Evolutionary conservation across 2,329 filamentous ascomycete species (phyloP).

Genomic region (Neonectria ditissima): DNA sequence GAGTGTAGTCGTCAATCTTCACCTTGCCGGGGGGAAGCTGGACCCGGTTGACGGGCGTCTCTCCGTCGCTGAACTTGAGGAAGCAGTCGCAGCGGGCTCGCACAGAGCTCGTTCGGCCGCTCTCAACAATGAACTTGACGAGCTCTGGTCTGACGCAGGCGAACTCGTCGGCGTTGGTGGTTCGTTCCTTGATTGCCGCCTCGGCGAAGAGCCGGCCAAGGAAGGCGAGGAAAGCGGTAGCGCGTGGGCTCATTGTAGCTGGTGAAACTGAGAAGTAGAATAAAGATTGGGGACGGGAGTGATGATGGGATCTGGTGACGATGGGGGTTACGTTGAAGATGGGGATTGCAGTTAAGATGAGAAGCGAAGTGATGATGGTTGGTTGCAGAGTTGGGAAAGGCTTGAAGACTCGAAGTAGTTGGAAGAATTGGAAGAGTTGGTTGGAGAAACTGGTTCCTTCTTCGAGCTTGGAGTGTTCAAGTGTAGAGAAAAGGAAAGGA

Average conservation of each 20-base stretch:
- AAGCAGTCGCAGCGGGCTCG: conserved; percentile 29
- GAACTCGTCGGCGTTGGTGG: conserved; percentile 29
- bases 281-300: neutral
- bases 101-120: conserved; percentile 29
- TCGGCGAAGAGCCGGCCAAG: conserved; percentile 38
- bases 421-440: neutral
- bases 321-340: too few relatives aligned
- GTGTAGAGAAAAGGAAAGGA: neutral
- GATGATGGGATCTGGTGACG: too few relatives aligned
- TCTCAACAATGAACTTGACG: conserved; percentile 26
- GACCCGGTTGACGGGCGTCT: conserved; percentile 21
- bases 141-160: conserved; percentile 24
- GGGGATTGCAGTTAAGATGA: too few relatives aligned
- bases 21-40: conserved; percentile 25
- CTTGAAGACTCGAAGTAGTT: neutral
- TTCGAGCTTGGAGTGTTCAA: neutral
- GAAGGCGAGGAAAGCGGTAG: conserved; percentile 32
- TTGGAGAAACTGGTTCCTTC: neutral
- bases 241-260: neutral
- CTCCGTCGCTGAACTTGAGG: conserved; percentile 39
- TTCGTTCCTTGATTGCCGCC: conserved; percentile 17
- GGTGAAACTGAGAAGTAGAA: neutral
- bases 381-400: neutral
- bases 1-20: conserved; percentile 16
- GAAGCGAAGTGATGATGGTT: too few relatives aligned